Evolutionary conservation across 495 filamentous ascomycete genomes (phyloP).

Genomic region (Talaromyces nanjingensis): DNA sequence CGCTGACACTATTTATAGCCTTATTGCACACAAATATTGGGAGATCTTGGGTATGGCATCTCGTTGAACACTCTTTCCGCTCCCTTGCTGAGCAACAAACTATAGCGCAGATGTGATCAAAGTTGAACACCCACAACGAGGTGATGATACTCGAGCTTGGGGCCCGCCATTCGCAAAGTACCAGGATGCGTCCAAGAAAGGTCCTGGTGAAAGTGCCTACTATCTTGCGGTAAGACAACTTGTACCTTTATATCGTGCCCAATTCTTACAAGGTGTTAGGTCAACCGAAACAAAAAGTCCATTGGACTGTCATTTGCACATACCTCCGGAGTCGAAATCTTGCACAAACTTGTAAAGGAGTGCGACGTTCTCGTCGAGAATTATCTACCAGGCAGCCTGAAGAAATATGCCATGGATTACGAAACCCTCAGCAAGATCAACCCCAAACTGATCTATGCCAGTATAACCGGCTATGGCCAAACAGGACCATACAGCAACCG

Average conservation of each 20-base stretch:
- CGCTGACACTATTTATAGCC: slow-evolving; percentile 51
- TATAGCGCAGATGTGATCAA: slow-evolving; percentile 91
- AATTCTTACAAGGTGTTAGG: slow-evolving; percentile 35
- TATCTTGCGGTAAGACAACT: slow-evolving; percentile 67
- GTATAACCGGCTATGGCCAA: slow-evolving; percentile 76
- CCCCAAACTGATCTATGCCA: slow-evolving; percentile 62
- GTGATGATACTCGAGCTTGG: slow-evolving; percentile 95
- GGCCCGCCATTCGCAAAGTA: slow-evolving; percentile 89
- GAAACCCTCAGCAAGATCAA: slow-evolving; percentile 71
- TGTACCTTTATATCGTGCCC: neutral
- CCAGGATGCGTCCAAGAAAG: slow-evolving; percentile 49
- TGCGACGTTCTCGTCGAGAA: slow-evolving; percentile 96
- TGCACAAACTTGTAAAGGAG: slow-evolving; percentile 75
- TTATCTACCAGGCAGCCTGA: slow-evolving; percentile 84
- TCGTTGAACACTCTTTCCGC: neutral
- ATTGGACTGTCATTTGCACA: slow-evolving; percentile 86
- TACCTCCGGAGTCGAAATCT: slow-evolving; percentile 70
- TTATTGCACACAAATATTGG: slow-evolving; percentile 95
- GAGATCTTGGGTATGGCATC: slow-evolving; percentile 78
- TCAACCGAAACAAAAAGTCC: slow-evolving; percentile 96
- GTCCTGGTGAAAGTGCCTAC: slow-evolving; percentile 90
- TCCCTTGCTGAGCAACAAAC: slow-evolving; percentile 13
- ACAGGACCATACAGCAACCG: slow-evolving; percentile 85
- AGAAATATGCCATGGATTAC: slow-evolving; percentile 87
- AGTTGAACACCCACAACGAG: slow-evolving; percentile 83